phyloP scores from a whole-genome alignment of 495 filamentous ascomycete genomes.

The Neurospora sp. region DNA sequence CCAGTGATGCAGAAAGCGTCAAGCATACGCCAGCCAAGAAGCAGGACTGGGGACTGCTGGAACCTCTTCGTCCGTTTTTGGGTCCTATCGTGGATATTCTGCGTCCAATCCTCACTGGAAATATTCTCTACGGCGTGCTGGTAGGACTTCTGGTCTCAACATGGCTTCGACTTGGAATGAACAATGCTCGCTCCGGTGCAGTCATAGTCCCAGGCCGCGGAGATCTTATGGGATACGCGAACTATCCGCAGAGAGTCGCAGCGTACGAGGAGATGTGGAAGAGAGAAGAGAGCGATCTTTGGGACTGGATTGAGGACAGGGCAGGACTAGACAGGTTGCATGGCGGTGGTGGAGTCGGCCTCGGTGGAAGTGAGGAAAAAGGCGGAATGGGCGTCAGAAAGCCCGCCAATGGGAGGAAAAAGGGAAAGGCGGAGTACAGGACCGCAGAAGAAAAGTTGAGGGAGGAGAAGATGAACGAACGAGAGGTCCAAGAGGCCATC shows the following conservation, averaged over 20 bases:
- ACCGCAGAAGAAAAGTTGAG: constrained; percentile 45
- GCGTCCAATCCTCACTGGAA: constrained; percentile 57
- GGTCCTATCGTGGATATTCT: constrained; percentile 63
- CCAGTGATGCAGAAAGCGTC: constrained; percentile 34
- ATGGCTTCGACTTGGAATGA: constrained; percentile 42
- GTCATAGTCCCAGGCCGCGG: constrained; percentile 10
- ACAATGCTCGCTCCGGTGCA: neutral
- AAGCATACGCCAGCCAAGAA: constrained; percentile 26
- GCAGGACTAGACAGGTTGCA: constrained; percentile 63
- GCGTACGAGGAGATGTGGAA: constrained; percentile 95
- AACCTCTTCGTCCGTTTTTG: constrained; percentile 61
- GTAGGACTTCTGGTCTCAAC: constrained; percentile 48
- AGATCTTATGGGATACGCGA: constrained; percentile 25
- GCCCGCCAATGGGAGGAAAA: neutral
- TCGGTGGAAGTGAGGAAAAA: constrained; percentile 8
- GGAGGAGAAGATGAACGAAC: constrained; percentile 65
- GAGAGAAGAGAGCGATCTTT: constrained; percentile 80
- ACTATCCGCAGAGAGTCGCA: constrained; percentile 56
- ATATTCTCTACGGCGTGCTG: constrained; percentile 53
- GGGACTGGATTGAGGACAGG: constrained; percentile 92
- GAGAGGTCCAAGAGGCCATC: constrained; percentile 79
- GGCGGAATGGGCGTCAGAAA: constrained; percentile 12
- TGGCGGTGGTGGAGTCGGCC: constrained; percentile 20
- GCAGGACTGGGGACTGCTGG: constrained; percentile 67
- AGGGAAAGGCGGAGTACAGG: constrained; percentile 33